These are phyloP conservation scores for Penicillium sp. DNA, from an alignment of 2,329 filamentous ascomycete genomes.

Conservation along the genomic window DNA sequence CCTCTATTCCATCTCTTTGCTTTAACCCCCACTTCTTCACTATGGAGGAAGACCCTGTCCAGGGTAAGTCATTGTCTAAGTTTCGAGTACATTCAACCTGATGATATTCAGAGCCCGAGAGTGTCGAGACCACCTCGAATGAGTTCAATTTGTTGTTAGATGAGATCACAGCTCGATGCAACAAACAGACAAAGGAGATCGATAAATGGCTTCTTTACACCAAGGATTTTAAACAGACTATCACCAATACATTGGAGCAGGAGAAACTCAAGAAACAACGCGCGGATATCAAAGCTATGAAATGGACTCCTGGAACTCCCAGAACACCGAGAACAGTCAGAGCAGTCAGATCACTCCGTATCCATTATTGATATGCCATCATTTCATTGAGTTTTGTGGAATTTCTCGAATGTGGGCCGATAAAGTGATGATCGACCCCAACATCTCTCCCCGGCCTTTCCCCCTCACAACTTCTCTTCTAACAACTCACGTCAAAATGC, in stretches of 20 bases:
- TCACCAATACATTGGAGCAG: not conserved
- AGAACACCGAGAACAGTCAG: not conserved
- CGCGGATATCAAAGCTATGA: not conserved
- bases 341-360: too few relatives aligned
- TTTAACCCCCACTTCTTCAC: not conserved
- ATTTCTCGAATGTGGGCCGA: not conserved
- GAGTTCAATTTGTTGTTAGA: not conserved
- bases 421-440: not conserved
- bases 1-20: not conserved
- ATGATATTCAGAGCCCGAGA: not conserved
- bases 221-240: not conserved
- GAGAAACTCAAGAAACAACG: not conserved
- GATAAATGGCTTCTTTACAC: not conserved
- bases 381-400: not conserved
- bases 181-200: not conserved
- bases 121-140: not conserved
- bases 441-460: not conserved
- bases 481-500: slow-evolving; percentile 26
- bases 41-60: not conserved
- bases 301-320: not conserved
- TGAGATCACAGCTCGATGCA: not conserved
- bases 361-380: too few relatives aligned
- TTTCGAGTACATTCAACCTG: not conserved
- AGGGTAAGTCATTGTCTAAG: not conserved
- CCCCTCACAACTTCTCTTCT: slow-evolving; percentile 1